Evolutionary conservation across 345 rosid species (phyloP), one percentile per base, ranked within the genome.

Genomic region (Populus tremula): DNA sequence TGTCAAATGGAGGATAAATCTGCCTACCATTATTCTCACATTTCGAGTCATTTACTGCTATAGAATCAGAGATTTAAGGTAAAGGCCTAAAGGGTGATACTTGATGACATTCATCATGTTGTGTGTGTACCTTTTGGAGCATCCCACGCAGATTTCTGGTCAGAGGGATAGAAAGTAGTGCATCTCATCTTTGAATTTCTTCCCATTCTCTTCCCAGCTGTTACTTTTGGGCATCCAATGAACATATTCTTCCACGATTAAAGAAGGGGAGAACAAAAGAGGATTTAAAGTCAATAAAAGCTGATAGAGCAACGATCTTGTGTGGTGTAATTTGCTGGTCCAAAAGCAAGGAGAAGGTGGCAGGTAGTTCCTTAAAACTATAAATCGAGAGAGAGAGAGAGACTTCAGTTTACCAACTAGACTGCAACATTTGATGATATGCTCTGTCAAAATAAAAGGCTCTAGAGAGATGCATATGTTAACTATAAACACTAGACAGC

Each of bases 101-200:
- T 53, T 20, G 70, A 14, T 13, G 27, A 39, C 64, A 63, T 35
- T 56, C 64, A n/a, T 31, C 10, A 43, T 2, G 1, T 2, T 11
- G 43, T 39, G 54, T 8, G 33, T 70, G 64, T 74, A 66, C 70
- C 72, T 79, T 84, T 82, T 18, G 63, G 69, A 71, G 76, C 84
- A 81, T 45, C 33, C 61, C 76, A 67, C 39, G 77, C 61, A 2
- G 17, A 69, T 61, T 78, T 67, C 74, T 70, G 45, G 80, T 63
- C 68, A 41, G 6, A 16, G 77, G 67, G 74, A 74, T 59, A 69
- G 47, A 79, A 79, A 83, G 83, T 18, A 12, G 27, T 20, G 33
- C n/a, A n/a, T 1, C 25, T 56, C 36, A 68, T 72, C 81, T 13
- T 69, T 41, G 11, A 66, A 61, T 5, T 71, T 53, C 49, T 31